These are phyloP conservation scores for Euphorbia peplus DNA, from an alignment of 345 rosid species.

Conservation along the genomic window DNA sequence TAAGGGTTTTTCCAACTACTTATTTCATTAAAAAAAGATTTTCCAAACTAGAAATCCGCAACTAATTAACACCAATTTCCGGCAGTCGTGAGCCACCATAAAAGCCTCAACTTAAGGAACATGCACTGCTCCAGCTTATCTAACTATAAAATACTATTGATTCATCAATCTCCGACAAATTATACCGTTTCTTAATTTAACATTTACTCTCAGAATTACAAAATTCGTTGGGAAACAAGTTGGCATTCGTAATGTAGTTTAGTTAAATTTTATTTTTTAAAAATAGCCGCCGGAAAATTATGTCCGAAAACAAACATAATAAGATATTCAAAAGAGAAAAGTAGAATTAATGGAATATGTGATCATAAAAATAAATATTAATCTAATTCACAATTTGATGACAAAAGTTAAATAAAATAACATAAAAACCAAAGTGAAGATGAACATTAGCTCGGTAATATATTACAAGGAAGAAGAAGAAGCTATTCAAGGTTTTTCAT, in stretches of 20 bases:
- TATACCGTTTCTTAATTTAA: not conserved
- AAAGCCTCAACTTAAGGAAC: conserved; percentile 4
- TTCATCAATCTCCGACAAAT: conserved; percentile 1
- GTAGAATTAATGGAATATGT: conserved; percentile 4
- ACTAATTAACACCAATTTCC: not conserved
- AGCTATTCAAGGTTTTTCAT: not conserved
- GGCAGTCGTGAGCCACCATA: not conserved
- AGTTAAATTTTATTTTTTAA: not conserved
- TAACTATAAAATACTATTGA: not conserved
- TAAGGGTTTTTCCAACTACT: too few relatives aligned
- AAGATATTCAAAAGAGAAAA: not conserved
- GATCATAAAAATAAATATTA: not conserved
- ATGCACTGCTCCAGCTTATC: not conserved
- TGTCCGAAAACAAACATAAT: conserved; percentile 4
- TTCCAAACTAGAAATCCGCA: not conserved
- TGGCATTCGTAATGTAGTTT: not conserved
- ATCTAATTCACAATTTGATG: conserved; percentile 21
- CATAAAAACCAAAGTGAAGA: not conserved
- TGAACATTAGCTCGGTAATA: not conserved
- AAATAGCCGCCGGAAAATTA: conserved; percentile 12
- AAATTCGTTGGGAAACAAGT: not conserved
- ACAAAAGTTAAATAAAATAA: not conserved
- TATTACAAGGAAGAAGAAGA: not conserved
- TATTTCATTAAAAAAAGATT: too few relatives aligned
- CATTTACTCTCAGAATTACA: not conserved